Base-by-base conservation (phyloP, 768 basidiomycete genomes). In the Wakefieldia striispora region DNA sequence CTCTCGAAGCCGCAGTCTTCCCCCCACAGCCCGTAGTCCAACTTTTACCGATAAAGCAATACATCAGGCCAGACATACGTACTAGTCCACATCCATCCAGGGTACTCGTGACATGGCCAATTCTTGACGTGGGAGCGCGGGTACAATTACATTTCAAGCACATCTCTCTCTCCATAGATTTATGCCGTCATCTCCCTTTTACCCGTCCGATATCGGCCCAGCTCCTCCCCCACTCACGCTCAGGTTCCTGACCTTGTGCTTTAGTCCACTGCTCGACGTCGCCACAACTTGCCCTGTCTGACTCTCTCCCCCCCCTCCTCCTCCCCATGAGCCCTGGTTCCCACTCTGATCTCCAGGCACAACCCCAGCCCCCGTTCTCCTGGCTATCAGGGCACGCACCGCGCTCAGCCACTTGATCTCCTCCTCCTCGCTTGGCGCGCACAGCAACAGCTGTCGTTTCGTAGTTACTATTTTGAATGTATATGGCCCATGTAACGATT, bases 351-450 rank as follows among this genome's bases (percentile, higher is more conserved):
- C 75, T 21, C 80, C 81, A 53, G 80, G 77, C 1, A 80, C 73
- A 21, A 69, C 71, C 3, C 77, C 77, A 9, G 73, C 70, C 10
- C 74, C 81, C 8, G 75, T 75, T 55, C 91, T 74, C 46, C 90
- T 76, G 17, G 88, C 87, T 54, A 98, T 87, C 63, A 99, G 77
- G 52, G 93, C 93, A 43, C 93, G 85, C 34, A 98, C 82, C 10
- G 95, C 93, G 43, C 94, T 93, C 40, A 99, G 75, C 97, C 97
- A 99, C 68, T 88, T 91, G 67, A 98, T 95, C 72, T 98, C 97
- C 59, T 98, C 95, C 60, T 97, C 97, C 68, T 99, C 97, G 50
- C 80, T 86, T 14, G 97, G 95, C 7, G 97, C 97, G 60, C 94
- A 97, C 21, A 98, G 75, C 45, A 95, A 68, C 50, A 93, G 72